Conservation (phyloP, 139 green algal species). For the Chloropicon primus region DNA sequence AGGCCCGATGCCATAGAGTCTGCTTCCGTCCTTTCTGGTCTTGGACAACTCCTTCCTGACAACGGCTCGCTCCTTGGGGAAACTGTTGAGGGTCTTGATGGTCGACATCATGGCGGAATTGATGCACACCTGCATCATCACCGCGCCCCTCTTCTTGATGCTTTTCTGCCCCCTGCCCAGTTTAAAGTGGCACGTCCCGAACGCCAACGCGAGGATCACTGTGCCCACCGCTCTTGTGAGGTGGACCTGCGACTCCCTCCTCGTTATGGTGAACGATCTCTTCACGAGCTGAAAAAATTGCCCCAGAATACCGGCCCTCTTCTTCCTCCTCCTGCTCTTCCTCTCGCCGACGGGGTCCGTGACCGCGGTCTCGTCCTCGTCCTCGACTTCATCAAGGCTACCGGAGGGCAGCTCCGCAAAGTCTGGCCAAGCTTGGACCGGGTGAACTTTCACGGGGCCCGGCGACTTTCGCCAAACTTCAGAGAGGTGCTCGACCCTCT, state of each 20-base stretch:
- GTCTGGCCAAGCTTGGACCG: too few species aligned
- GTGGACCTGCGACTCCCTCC: not conserved
- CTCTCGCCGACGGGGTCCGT: not conserved
- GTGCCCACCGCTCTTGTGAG: not conserved
- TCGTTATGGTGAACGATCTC: not conserved
- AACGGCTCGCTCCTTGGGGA: slow-evolving; percentile 62
- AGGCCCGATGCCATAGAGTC: slow-evolving; percentile 25
- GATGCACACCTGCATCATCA: slow-evolving; percentile 28
- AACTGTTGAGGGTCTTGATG: slow-evolving; percentile 78
- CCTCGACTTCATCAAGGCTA: too few species aligned
- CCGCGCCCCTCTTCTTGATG: not conserved
- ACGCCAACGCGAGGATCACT: not conserved
- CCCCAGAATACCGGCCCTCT: not conserved
- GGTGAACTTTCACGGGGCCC: too few species aligned
- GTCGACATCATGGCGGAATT: slow-evolving; percentile 70
- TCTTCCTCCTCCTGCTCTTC: not conserved
- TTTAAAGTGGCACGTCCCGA: not conserved
- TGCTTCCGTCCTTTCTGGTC: slow-evolving; percentile 44
- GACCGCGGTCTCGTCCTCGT: not conserved
- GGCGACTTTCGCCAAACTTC: not conserved
- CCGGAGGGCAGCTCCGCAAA: too few species aligned
- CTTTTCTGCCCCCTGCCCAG: not conserved
- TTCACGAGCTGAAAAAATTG: not conserved
- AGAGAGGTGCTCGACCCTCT: not conserved
- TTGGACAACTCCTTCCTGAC: slow-evolving; percentile 19